These are phyloP conservation scores for Phialophora tarda DNA, from an alignment of 2,329 filamentous ascomycete genomes.

Conservation along the genomic window DNA sequence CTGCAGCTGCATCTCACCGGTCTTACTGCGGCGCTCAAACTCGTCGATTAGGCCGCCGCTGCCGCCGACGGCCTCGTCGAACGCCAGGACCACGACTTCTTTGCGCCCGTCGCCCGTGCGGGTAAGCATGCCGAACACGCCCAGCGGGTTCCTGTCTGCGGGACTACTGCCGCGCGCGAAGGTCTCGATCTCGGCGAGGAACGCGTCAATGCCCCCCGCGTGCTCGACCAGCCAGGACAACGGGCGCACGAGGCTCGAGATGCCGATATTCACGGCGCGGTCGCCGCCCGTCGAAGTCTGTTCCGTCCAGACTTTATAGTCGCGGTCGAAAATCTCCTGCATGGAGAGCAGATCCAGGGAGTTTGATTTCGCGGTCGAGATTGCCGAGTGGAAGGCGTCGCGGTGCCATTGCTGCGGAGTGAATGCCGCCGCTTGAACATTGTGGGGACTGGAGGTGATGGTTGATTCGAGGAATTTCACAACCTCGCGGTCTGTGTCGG, in stretches of 20 bases:
- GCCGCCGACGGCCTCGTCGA: slow-evolving; percentile 48
- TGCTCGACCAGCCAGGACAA: slow-evolving; percentile 61
- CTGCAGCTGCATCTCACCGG: slow-evolving; percentile 47
- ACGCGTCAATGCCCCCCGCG: slow-evolving; percentile 44
- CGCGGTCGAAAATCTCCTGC: slow-evolving; percentile 63
- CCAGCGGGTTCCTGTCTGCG: slow-evolving; percentile 50
- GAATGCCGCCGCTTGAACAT: background rate
- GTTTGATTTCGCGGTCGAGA: slow-evolving; percentile 61
- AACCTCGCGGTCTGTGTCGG: slow-evolving; percentile 56
- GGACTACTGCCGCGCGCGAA: slow-evolving; percentile 49
- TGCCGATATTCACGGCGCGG: slow-evolving; percentile 60
- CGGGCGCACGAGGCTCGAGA: slow-evolving; percentile 64
- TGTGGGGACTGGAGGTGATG: slow-evolving; percentile 42
- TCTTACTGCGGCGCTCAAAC: slow-evolving; percentile 50
- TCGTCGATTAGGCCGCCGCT: slow-evolving; percentile 45
- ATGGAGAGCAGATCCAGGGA: slow-evolving; percentile 59
- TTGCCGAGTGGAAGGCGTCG: slow-evolving; percentile 56
- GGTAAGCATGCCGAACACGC: slow-evolving; percentile 66
- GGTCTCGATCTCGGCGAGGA: slow-evolving; percentile 43
- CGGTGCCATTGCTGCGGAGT: slow-evolving; percentile 38
- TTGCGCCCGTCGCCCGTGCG: slow-evolving; percentile 55
- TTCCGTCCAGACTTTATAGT: slow-evolving; percentile 67
- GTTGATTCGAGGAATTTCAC: slow-evolving; percentile 59
- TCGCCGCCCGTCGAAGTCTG: slow-evolving; percentile 11
- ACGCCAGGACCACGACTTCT: slow-evolving; percentile 46